Evolutionary conservation across 805 yeast species (phyloP).

Genomic region (Candida rishiriensis): DNA sequence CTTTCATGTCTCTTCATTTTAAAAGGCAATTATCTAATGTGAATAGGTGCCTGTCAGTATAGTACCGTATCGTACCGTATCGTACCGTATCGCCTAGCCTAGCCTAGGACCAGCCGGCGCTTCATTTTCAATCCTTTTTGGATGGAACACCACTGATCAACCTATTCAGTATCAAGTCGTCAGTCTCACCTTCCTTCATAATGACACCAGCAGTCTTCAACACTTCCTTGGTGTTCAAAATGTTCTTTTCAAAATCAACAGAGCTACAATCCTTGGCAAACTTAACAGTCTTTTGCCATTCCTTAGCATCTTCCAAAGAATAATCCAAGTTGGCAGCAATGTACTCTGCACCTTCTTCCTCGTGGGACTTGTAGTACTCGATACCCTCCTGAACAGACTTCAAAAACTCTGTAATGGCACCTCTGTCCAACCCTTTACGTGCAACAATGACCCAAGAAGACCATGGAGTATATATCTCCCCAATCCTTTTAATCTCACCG

Average conservation of each 20-base stretch:
- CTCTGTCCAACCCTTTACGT: conserved; percentile 32
- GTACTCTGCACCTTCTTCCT: conserved; percentile 60
- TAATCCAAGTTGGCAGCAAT: conserved; percentile 72
- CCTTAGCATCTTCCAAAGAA: conserved; percentile 67
- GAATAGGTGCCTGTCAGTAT: no score
- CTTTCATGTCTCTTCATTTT: no score
- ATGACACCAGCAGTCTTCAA: conserved; percentile 62
- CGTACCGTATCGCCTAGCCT: no score
- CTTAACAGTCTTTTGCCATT: conserved; percentile 76
- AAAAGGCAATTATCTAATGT: no score
- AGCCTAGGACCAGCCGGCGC: no score
- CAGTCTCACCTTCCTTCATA: conserved; percentile 14
- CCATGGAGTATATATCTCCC: conserved; percentile 94
- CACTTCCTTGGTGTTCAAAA: conserved; percentile 54
- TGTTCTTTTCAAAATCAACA: conserved; percentile 43
- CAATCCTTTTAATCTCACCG: conserved; percentile 75
- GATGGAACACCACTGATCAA: conserved; percentile 10
- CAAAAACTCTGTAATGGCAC: conserved; percentile 36
- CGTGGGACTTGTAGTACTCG: conserved; percentile 52
- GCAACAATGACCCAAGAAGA: conserved; percentile 86
- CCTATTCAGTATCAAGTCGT: conserved; percentile 11
- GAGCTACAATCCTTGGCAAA: conserved; percentile 48
- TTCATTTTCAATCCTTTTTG: no score
- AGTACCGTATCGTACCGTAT: no score
- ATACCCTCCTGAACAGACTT: conserved; percentile 63